Evolutionary conservation across 345 rosid species (phyloP), one percentile per base, ranked within the genome.

Genomic region (Gossypium sturtianum): DNA sequence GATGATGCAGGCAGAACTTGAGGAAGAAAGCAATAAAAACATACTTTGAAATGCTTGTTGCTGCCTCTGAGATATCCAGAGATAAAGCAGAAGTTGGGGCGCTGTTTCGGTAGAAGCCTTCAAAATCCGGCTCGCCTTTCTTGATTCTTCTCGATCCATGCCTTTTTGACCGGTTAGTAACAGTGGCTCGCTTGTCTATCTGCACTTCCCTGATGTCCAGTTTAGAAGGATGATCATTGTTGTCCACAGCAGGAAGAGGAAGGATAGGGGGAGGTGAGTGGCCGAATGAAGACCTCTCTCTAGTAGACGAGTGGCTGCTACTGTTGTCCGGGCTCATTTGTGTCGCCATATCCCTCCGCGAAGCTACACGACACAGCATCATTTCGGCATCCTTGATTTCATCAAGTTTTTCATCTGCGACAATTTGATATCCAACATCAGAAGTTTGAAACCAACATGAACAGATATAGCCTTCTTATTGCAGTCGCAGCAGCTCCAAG

Each of bases 271-370:
- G 81, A 65, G 94, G 85, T 74, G 89, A 81, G 3, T 78, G 62
- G 52, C 72, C 75, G 11, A 61, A 44, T 6, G 86, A 82, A 23
- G 87, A 77, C 70, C 82, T 75, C 71, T 56, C 79, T 73, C 78
- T 77, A 4, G 88, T 82, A 56, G 89, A 88, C 52, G 85, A 81
- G 73, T 75, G 69, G 78, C 77, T 74, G 67, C 83, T 81, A 56
- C 83, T 82, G 49, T 80, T 82, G 4, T 84, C 88, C 3, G 91
- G 87, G 64, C 98, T 95, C 98, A 93, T 95, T 78, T 95, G 98
- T 9, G 99, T 93, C 9, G 98, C 91, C 89, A 88, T 93, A 79
- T 95, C 99, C 79, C 96, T 87, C 77, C 90, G 76, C 11, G 92
- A 89, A 61, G 84, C 76, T 22, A 70, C 87, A 3, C 83, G 91